A percentile compares a stretch with the other conserved stretches of the same genome.
These are phyloP conservation scores for Sporormia fimetaria DNA, from an alignment of 495 filamentous ascomycete genomes.

Conservation along the genomic window DNA sequence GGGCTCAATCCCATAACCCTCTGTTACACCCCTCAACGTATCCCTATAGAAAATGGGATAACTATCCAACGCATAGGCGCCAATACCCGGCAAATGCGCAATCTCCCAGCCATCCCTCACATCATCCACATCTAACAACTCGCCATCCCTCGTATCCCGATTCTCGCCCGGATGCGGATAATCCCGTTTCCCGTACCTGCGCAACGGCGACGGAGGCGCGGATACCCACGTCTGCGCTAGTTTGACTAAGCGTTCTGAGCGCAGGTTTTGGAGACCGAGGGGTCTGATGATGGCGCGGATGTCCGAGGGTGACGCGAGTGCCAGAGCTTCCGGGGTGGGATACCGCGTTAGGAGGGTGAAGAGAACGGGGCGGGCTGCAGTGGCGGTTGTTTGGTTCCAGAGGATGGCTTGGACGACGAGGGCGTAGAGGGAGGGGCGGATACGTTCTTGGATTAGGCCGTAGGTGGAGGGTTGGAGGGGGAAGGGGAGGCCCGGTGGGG, in stretches of 20 bases:
- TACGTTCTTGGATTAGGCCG: conserved; percentile 74
- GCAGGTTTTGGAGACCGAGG: conserved; percentile 61
- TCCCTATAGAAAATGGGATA: conserved; percentile 95
- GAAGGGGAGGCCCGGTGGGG: conserved; percentile 42
- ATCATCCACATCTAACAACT: conserved; percentile 33
- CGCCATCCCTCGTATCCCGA: conserved; percentile 40
- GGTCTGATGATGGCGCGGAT: conserved; percentile 53
- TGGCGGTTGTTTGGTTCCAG: conserved; percentile 67
- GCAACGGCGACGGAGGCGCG: conserved; percentile 47
- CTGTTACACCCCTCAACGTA: conserved; percentile 45
- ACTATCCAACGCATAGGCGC: conserved; percentile 78
- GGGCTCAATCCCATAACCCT: conserved; percentile 28
- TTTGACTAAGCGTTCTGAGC: conserved; percentile 49
- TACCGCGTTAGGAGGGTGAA: conserved; percentile 54
- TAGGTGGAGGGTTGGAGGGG: conserved; percentile 48
- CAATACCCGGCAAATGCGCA: conserved; percentile 70
- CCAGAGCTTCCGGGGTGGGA: conserved; percentile 55
- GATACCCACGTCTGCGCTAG: conserved; percentile 61
- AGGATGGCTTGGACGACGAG: conserved; percentile 42
- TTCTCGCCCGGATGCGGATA: conserved; percentile 53
- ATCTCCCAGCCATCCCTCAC: conserved; percentile 57
- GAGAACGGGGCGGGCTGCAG: conserved; percentile 66
- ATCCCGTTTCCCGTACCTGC: conserved; percentile 52
- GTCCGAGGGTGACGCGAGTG: conserved; percentile 44
- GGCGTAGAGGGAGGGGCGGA: conserved; percentile 49